These are phyloP conservation scores for Cytospora paraplurivora DNA, from an alignment of 2,329 filamentous ascomycete genomes.

Conservation along the genomic window DNA sequence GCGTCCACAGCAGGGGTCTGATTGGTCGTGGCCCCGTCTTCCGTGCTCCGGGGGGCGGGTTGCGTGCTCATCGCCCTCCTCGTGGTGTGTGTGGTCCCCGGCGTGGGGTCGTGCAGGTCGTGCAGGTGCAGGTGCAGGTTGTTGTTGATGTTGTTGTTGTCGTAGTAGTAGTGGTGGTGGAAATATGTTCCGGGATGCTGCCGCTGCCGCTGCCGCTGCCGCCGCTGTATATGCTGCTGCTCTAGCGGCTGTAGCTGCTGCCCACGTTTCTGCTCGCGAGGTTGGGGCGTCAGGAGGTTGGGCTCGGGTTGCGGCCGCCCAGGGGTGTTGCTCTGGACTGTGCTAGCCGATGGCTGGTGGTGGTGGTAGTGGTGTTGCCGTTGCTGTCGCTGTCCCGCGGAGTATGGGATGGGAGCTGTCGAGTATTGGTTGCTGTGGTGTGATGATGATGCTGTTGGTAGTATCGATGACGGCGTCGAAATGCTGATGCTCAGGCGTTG, in stretches of 20 bases:
- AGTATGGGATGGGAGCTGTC: too few species aligned
- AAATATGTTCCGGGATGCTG: not conserved
- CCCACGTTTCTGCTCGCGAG: not conserved
- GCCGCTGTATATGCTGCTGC: too few species aligned
- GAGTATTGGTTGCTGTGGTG: too few species aligned
- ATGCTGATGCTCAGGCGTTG: not conserved
- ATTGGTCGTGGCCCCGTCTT: not conserved
- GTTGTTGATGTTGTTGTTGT: not conserved
- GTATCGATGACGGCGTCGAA: not conserved
- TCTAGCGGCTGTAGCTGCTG: conserved; percentile 7
- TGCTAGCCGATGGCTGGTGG: conserved; percentile 2
- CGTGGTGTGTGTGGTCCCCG: conserved; percentile 1
- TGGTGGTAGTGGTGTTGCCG: not conserved
- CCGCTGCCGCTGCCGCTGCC: not conserved
- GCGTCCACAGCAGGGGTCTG: not conserved
- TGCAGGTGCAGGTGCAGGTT: not conserved
- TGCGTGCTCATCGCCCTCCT: conserved; percentile 21
- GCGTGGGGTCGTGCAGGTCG: not conserved
- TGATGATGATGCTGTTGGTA: not conserved
- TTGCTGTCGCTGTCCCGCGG: not conserved
- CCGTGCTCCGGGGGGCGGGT: conserved; percentile 21
- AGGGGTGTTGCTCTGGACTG: not conserved
- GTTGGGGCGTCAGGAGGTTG: conserved; percentile 3
- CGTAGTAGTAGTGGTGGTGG: not conserved
- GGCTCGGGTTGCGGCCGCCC: conserved; percentile 4